Evolutionary conservation across 2,329 filamentous ascomycete genomes (phyloP).

Genomic region (Elsinoe fawcettii): DNA sequence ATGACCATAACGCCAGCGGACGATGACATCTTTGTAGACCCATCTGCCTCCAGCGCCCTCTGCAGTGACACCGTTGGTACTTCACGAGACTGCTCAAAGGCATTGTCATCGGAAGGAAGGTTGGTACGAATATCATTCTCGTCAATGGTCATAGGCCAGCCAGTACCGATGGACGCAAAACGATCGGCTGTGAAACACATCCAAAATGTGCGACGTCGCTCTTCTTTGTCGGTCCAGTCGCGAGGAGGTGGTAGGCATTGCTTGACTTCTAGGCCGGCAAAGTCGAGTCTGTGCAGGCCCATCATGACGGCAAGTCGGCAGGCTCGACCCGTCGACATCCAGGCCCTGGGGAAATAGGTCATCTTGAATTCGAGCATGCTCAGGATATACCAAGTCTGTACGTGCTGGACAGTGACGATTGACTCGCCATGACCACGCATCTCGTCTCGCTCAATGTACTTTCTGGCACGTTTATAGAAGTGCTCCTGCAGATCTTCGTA

Average conservation of each 20-base stretch:
- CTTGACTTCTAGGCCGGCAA: slow-evolving; percentile 77
- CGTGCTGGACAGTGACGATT: slow-evolving; percentile 77
- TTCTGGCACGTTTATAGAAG: slow-evolving; percentile 82
- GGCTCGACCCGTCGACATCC: slow-evolving; percentile 81
- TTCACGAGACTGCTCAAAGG: slow-evolving; percentile 71
- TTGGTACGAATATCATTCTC: slow-evolving; percentile 85
- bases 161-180: slow-evolving; percentile 91
- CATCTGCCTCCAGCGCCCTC: slow-evolving; percentile 62
- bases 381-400: slow-evolving; percentile 74
- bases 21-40: slow-evolving; percentile 65
- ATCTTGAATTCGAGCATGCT: slow-evolving; percentile 88
- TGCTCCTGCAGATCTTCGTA: slow-evolving; percentile 72
- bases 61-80: slow-evolving; percentile 63
- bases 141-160: slow-evolving; percentile 92
- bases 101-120: slow-evolving; percentile 74
- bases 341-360: slow-evolving; percentile 94
- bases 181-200: slow-evolving; percentile 84
- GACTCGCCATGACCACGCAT: slow-evolving; percentile 87
- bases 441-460: slow-evolving; percentile 83
- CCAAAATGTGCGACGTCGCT: slow-evolving; percentile 89
- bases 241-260: slow-evolving; percentile 77
- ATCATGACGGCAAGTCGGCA: slow-evolving; percentile 86
- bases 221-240: slow-evolving; percentile 92
- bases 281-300: slow-evolving; percentile 80
- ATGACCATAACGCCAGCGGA: slow-evolving; percentile 76